Evolutionary conservation across 2,329 filamentous ascomycete genomes (phyloP), one percentile per base, ranked within the genome.

Genomic region (Diaporthe nobilis): DNA sequence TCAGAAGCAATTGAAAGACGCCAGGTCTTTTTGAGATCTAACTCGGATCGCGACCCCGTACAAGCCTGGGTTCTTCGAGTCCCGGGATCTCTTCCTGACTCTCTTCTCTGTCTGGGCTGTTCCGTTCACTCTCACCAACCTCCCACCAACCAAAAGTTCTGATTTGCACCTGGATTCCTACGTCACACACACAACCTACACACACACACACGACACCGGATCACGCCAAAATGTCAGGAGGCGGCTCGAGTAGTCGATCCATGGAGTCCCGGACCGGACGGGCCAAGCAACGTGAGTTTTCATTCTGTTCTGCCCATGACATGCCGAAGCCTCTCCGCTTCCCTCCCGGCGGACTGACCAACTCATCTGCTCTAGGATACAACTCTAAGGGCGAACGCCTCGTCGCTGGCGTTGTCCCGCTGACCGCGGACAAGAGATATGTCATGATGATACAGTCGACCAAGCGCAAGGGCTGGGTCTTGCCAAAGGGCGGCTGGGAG

Each of bases 401-500:
- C 77, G 97, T 99, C 80, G 96, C 97, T 77, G 97, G 97, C 80
- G 93, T 98, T 75, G 97, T 99, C 65, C 95, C 97, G 78, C 89
- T 98, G 79, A 97, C 95, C 73, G 85, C 90, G 81, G 96, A 98
- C 87, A 96, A 95, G 84, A 93, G 92, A 81, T 93, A 94, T 84
- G 96, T 99, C 77, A 90, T 99, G 80, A 89, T 99, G 80, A 98
- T 98, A 81, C 95, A 98, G 87, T 98, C 95, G 73, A 96, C 94
- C 71, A 92, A 95, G 78, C 93, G 95, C 81, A 95, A 95, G 84
- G 95, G 94, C 81, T 99, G 97, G 97, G 97, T 99, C 58, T 89
- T 99, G 76, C 97, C 97, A 77, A 99, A 99, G 85, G 97, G 97
- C 82, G 97, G 97, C 77, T 99, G 97, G 96, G 97, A 99, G 85